Percentiles rank a stretch among this genome's conserved stretches.
Evolutionary conservation across 345 rosid genomes (phyloP).

Genomic region (Cardamine chenopodiifolia): DNA sequence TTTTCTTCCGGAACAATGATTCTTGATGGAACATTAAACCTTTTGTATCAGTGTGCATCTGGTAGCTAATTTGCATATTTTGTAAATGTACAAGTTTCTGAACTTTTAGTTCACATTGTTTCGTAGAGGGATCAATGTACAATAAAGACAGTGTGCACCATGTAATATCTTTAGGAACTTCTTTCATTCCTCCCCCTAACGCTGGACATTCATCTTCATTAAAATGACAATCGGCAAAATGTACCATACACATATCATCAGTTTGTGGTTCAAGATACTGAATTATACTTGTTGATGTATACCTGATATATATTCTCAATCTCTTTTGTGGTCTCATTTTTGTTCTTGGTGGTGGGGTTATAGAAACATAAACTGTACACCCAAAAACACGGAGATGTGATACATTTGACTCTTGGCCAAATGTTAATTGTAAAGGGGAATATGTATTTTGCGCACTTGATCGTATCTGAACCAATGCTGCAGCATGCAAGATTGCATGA

Average conservation of each 20-base stretch:
- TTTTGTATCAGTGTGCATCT: too few species aligned
- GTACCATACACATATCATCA: too few species aligned
- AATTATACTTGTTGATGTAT: not conserved
- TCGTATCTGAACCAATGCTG: too few species aligned
- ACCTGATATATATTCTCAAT: too few species aligned
- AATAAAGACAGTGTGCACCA: not conserved
- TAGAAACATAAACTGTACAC: not conserved
- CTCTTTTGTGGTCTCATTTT: not conserved
- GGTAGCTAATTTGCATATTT: not conserved
- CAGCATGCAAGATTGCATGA: too few species aligned
- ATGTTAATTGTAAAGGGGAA: not conserved
- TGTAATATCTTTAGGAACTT: not conserved
- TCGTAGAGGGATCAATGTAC: not conserved
- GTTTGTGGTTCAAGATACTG: not conserved
- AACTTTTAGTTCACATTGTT: not conserved
- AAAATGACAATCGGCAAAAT: not conserved
- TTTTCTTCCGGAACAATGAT: too few species aligned
- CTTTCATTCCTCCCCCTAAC: not conserved
- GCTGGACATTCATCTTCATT: not conserved
- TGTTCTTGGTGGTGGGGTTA: not conserved
- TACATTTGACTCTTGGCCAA: too few species aligned
- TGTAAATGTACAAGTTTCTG: not conserved
- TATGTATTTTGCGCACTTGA: not conserved
- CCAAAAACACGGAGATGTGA: not conserved
- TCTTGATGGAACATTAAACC: not conserved